Evolutionary conservation across 805 yeast genomes (phyloP), one percentile per base, ranked within the genome.

Genomic region (Metschnikowia koreensis): DNA sequence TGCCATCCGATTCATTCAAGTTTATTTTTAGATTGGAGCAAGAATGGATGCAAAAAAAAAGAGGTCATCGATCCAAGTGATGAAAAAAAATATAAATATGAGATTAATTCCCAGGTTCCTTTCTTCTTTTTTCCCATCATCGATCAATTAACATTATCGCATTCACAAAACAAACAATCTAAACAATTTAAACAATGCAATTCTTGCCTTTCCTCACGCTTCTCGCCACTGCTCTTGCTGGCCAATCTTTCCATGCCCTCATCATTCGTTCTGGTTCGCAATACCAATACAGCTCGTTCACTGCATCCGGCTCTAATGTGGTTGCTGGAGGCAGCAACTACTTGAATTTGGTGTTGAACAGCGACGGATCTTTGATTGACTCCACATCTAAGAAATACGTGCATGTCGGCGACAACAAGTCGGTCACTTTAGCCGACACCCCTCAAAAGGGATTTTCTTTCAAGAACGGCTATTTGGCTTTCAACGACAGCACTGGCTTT

Each of bases 231-330:
- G 69, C 67, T 31, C 48, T 60, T 28, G 66, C 70, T 16, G 66
- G 62, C 10, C 56, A 54, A 46, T 47, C 58, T 16, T 57, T 66
- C 49, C 44, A 53, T 27, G 54, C 62, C 15, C 46, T 64, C 31
- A 51, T 61, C 34, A 63, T 66, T 36, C 60, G 61, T 41, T 66
- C 70, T 8, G 71, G 68, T 10, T 57, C 68, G 9, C 48, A 41
- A 8, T 63, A 57, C 60, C 71, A 67, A 38, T 65, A 61, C 55
- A 33, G 46, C 10, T 33, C 17, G 46, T 47, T 38, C 51, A 28
- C 42, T 52, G 22, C 53, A 7, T 44, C 46, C 17, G 53, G 53
- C 33, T 49, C 49, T 12, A 34, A 54, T 10, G 48, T 51, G 16
- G 43, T 48, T 9, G 61, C 58, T n/a, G 58, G 53, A 11, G 16